Evolutionary conservation across 1,139 yeast species (phyloP).

Genomic region (Candida glucosophila): DNA sequence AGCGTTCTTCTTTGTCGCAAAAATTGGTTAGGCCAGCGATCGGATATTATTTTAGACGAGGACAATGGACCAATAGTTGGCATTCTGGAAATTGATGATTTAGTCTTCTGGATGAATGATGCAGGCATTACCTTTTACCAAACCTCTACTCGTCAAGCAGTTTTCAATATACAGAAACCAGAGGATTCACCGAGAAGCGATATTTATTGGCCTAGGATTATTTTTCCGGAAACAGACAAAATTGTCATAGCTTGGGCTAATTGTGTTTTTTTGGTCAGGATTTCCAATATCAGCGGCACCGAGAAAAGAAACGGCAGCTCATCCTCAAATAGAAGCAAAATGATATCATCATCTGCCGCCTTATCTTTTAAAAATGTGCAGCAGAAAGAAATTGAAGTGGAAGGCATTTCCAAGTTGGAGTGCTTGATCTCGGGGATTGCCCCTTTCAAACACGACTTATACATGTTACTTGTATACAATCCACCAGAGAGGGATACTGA

Average conservation of each 20-base stretch:
- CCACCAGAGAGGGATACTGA: conserved; percentile 26
- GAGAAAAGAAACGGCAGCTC: conserved; percentile 9
- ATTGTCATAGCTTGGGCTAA: conserved; percentile 80
- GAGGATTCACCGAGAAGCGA: conserved; percentile 63
- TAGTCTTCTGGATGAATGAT: conserved; percentile 81
- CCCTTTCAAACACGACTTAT: conserved; percentile 57
- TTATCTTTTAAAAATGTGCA: conserved; percentile 46
- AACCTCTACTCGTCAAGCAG: conserved; percentile 31
- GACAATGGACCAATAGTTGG: conserved; percentile 69
- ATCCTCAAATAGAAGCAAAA: conserved; percentile 18
- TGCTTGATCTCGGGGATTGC: conserved; percentile 72
- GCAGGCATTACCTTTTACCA: conserved; percentile 62
- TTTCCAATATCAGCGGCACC: conserved; percentile 21
- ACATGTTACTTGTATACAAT: conserved; percentile 51
- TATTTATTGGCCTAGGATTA: conserved; percentile 74
- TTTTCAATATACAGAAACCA: conserved; percentile 52
- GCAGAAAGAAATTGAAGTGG: conserved; percentile 52
- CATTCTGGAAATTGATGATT: conserved; percentile 49
- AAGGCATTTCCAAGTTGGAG: conserved; percentile 47
- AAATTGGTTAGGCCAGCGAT: conserved; percentile 81
- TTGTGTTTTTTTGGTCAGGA: conserved; percentile 64
- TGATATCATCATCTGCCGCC: conserved; percentile 62
- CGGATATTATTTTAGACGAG: conserved; percentile 55
- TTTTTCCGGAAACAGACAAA: conserved; percentile 58
- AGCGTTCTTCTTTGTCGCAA: conserved; percentile 64